Conservation (phyloP, 768 basidiomycete species). For the Tulasnella sp. region DNA sequence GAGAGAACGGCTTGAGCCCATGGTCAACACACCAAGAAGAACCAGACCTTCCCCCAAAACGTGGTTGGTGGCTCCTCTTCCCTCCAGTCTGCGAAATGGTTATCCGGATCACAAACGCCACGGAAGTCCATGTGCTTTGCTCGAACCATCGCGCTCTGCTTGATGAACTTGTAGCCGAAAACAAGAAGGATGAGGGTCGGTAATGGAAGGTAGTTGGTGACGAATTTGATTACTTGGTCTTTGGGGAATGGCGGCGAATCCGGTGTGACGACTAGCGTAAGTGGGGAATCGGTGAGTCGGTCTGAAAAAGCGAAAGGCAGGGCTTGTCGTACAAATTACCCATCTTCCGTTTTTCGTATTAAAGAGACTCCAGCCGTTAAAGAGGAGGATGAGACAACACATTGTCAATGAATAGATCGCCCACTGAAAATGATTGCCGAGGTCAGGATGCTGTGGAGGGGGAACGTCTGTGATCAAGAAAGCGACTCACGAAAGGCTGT, state of each 20-base stretch:
- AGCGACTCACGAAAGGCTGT: slow-evolving; percentile 25
- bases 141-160: slow-evolving; percentile 26
- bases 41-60: slow-evolving; percentile 21
- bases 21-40: slow-evolving; percentile 14
- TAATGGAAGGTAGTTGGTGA: slow-evolving; percentile 27
- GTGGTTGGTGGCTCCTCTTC: slow-evolving; percentile 3
- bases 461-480: background rate
- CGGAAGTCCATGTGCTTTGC: slow-evolving; percentile 28
- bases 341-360: background rate
- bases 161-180: slow-evolving; percentile 34
- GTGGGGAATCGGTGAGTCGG: background rate
- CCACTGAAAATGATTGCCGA: slow-evolving; percentile 19
- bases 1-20: background rate
- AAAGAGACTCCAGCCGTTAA: slow-evolving; percentile 32
- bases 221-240: slow-evolving; percentile 26
- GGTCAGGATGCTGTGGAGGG: background rate
- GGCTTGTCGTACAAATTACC: slow-evolving; percentile 26
- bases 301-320: background rate
- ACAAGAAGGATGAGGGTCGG: slow-evolving; percentile 32
- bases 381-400: slow-evolving; percentile 31
- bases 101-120: slow-evolving; percentile 9
- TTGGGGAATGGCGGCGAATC: slow-evolving; percentile 13
- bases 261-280: background rate
- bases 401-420: slow-evolving; percentile 30
- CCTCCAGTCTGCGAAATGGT: slow-evolving; percentile 22